A percentile compares a stretch with the other conserved stretches of the same genome.
Evolutionary conservation across 495 filamentous ascomycete species (phyloP).

Genomic region (Hyaloscypha bicolor): DNA sequence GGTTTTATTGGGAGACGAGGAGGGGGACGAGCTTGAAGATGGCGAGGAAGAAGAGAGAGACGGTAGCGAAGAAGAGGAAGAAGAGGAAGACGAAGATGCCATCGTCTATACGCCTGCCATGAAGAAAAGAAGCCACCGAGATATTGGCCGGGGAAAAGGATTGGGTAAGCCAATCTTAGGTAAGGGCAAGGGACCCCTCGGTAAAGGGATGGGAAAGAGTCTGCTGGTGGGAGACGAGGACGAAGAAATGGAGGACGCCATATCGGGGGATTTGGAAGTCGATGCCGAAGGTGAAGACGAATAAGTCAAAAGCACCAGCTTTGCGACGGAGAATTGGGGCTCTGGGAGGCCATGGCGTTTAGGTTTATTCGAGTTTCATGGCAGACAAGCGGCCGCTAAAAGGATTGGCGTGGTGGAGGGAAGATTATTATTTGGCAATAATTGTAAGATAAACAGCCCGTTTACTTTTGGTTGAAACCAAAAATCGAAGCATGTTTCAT

Average conservation of each 20-base stretch:
- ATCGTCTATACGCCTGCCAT: constrained; percentile 31
- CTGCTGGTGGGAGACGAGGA: constrained; percentile 30
- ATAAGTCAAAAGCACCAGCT: constrained; percentile 7
- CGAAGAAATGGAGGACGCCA: constrained; percentile 21
- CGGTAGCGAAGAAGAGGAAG: constrained; percentile 38
- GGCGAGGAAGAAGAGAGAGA: constrained; percentile 26
- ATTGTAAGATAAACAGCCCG: constrained; percentile 11
- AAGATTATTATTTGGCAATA: neutral
- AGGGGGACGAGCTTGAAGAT: constrained; percentile 40
- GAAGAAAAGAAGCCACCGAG: constrained; percentile 21
- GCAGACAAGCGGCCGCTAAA: neutral
- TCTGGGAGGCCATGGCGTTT: neutral
- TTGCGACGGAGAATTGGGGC: constrained; percentile 5
- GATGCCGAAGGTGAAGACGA: constrained; percentile 36
- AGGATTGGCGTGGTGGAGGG: constrained; percentile 7
- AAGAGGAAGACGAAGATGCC: constrained; percentile 37
- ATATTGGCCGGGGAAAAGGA: constrained; percentile 14
- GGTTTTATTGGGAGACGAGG: constrained; percentile 26
- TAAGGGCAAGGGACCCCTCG: constrained; percentile 16
- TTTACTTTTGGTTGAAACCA: constrained; percentile 15
- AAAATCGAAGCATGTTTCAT: constrained; percentile 15
- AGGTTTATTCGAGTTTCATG: constrained; percentile 10
- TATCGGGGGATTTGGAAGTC: constrained; percentile 20
- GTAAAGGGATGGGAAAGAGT: constrained; percentile 17
- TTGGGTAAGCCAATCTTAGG: constrained; percentile 24